Evolutionary conservation across 2,329 filamentous ascomycete species (phyloP).

Genomic region (Pyrenochaeta sp.): DNA sequence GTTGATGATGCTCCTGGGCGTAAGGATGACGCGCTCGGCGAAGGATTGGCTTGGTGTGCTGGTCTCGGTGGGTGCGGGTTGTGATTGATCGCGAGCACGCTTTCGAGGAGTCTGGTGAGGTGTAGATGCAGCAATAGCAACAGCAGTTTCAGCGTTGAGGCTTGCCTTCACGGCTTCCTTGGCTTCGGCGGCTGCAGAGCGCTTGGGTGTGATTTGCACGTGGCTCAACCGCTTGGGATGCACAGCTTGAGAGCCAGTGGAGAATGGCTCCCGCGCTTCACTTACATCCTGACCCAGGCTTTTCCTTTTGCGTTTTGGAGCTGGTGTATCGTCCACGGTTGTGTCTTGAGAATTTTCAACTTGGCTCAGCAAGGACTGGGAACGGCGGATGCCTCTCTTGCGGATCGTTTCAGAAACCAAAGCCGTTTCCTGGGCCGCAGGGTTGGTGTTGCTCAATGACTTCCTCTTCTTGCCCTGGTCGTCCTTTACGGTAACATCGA

Average conservation of each 20-base stretch:
- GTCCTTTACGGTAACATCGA: slow-evolving; percentile 28
- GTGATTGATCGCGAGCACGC: slow-evolving; percentile 7
- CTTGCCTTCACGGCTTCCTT: too few relatives aligned
- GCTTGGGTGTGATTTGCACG: slow-evolving; percentile 32
- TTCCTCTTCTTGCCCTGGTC: slow-evolving; percentile 28
- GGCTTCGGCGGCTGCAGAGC: too few relatives aligned
- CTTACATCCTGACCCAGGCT: slow-evolving; percentile 38
- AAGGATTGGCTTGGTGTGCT: slow-evolving; percentile 40
- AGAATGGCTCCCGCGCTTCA: slow-evolving; percentile 27
- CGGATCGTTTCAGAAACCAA: slow-evolving; percentile 26
- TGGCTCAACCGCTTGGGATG: slow-evolving; percentile 35
- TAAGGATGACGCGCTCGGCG: slow-evolving; percentile 45
- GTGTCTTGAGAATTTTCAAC: slow-evolving; percentile 34
- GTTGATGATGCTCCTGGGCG: slow-evolving; percentile 60
- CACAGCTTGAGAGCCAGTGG: slow-evolving; percentile 10
- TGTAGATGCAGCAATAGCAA: slow-evolving; percentile 6
- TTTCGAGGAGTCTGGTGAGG: slow-evolving; percentile 7
- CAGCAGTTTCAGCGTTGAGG: too few relatives aligned
- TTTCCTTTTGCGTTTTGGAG: slow-evolving; percentile 36
- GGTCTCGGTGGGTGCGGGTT: slow-evolving; percentile 11
- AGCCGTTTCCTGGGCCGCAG: slow-evolving; percentile 3
- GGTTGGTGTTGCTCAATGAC: slow-evolving; percentile 15
- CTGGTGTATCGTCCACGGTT: slow-evolving; percentile 35
- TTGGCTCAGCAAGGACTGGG: slow-evolving; percentile 39
- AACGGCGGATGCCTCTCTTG: slow-evolving; percentile 33